These are phyloP conservation scores for Trichoderma arundinaceum DNA, from an alignment of 2,329 filamentous ascomycete genomes.

Conservation along the genomic window DNA sequence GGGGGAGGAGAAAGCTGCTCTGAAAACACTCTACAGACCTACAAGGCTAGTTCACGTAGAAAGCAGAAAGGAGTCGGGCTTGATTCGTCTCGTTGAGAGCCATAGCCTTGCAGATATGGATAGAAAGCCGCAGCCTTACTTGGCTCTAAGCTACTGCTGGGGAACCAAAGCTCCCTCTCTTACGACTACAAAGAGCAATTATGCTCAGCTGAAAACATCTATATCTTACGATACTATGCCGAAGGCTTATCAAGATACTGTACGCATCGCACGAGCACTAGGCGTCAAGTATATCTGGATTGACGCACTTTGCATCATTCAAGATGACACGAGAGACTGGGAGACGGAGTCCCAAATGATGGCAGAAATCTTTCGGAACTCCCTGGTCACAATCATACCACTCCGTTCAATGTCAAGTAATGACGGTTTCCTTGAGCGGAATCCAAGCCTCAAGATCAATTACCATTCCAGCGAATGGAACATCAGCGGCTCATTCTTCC, in stretches of 20 bases:
- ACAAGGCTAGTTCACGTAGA: conserved; percentile 7
- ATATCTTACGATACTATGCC: neutral
- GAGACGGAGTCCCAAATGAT: conserved; percentile 12
- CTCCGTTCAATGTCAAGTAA: conserved; percentile 4
- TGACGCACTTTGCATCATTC: conserved; percentile 20
- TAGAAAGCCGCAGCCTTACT: neutral
- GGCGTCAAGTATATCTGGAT: conserved; percentile 26
- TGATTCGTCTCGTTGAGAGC: conserved; percentile 9
- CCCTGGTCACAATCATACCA: neutral
- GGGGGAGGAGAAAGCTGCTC: neutral
- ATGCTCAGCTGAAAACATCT: neutral
- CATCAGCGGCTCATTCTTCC: conserved; percentile 8
- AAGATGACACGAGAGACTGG: conserved; percentile 10
- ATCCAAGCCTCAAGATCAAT: conserved; percentile 6
- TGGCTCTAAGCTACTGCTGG: conserved; percentile 24
- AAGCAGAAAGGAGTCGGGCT: neutral
- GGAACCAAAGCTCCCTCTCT: neutral
- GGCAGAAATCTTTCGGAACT: conserved; percentile 18
- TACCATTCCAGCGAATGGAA: conserved; percentile 4
- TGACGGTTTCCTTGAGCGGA: conserved; percentile 10
- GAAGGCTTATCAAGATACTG: neutral
- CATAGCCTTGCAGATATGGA: neutral
- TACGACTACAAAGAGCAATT: conserved; percentile 10
- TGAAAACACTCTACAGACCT: conserved; percentile 3
- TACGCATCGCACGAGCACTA: conserved; percentile 4